A percentile compares a stretch with the other conserved stretches of the same genome.
These are phyloP conservation scores for Zizania palustris DNA, from an alignment of 202 grass and related monocot species.

Conservation along the genomic window DNA sequence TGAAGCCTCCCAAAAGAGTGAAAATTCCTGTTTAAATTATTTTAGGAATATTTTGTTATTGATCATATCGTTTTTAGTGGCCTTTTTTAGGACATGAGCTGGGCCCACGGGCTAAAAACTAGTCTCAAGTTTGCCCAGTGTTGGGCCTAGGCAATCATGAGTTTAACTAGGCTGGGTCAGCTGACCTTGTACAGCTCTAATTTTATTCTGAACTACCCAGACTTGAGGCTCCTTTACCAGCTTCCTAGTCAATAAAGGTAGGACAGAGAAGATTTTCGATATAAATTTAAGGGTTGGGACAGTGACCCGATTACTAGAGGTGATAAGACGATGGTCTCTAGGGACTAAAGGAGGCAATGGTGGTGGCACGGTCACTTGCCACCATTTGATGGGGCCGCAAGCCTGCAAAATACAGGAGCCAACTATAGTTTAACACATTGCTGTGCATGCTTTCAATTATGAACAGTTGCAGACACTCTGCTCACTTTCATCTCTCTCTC, in stretches of 20 bases:
- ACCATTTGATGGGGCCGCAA: not conserved
- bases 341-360: not conserved
- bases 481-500: conserved; percentile 5
- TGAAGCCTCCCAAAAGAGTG: not conserved
- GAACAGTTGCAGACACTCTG: not conserved
- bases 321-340: not conserved
- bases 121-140: not conserved
- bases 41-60: not conserved
- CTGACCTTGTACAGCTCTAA: not conserved
- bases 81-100: not conserved
- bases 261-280: not conserved
- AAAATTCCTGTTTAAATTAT: not conserved
- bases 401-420: not conserved
- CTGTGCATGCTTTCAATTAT: conserved; percentile 20
- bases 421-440: conserved; percentile 4
- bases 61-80: not conserved
- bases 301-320: not conserved
- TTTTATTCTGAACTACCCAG: not conserved
- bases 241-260: not conserved
- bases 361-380: not conserved
- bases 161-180: not conserved
- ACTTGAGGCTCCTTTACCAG: not conserved
- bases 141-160: not conserved
- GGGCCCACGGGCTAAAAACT: not conserved
- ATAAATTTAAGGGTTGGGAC: not conserved